phyloP scores from a whole-genome alignment of 129 eudicot species.

The Erigeron canadensis region DNA sequence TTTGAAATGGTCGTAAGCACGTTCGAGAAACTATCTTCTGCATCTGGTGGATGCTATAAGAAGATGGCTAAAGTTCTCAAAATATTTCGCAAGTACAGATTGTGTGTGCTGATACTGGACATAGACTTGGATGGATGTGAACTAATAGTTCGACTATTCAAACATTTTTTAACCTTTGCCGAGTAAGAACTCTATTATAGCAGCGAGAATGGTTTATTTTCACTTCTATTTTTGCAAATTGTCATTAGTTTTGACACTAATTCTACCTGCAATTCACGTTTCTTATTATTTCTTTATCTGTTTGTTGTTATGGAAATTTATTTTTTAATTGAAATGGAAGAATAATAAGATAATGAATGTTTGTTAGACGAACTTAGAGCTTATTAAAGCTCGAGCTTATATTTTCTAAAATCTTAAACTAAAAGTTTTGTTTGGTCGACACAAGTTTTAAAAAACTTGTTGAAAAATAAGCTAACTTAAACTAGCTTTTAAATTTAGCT shows the following conservation, averaged over 20 bases:
- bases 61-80: slow-evolving; percentile 35
- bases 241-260: not conserved
- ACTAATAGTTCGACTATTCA: slow-evolving; percentile 40
- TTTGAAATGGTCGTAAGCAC: slow-evolving; percentile 40
- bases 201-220: not conserved
- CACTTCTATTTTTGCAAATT: not conserved
- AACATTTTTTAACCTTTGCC: slow-evolving; percentile 32
- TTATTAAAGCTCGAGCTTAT: too few relatives aligned
- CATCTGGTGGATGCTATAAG: slow-evolving; percentile 32
- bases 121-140: slow-evolving; percentile 25
- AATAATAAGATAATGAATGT: not conserved
- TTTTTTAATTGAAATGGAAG: not conserved
- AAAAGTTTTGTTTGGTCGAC: too few relatives aligned
- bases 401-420: too few relatives aligned
- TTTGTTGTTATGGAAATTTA: too few relatives aligned
- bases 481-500: too few relatives aligned
- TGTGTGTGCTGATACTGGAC: slow-evolving; percentile 44
- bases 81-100: slow-evolving; percentile 27
- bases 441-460: too few relatives aligned
- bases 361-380: too few relatives aligned
- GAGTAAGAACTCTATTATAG: slow-evolving; percentile 30
- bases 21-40: slow-evolving; percentile 35
- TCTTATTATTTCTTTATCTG: too few relatives aligned
- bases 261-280: too few relatives aligned
- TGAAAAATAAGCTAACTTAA: too few relatives aligned